Conservation (phyloP, 2,329 filamentous ascomycete species). For the Cryphonectria nitschkei region DNA sequence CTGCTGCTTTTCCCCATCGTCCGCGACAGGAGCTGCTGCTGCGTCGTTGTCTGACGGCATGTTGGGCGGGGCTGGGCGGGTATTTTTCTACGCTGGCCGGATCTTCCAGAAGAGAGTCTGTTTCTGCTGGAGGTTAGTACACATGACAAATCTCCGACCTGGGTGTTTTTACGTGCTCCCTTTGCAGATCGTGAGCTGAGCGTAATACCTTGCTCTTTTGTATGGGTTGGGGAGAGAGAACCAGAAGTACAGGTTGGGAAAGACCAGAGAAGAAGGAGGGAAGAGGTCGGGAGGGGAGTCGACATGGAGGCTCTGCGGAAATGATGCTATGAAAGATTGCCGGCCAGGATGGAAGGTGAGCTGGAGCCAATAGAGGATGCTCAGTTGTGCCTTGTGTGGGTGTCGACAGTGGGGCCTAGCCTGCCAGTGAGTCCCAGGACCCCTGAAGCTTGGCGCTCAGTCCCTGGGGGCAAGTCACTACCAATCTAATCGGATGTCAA, state of each 20-base stretch:
- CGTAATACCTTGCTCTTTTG: conserved; percentile 28
- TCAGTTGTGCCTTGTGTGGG: not conserved
- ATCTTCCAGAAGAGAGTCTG: not conserved
- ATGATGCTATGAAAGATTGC: not conserved
- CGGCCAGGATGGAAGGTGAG: not conserved
- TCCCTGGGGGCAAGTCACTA: not conserved
- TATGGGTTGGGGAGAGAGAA: conserved; percentile 14
- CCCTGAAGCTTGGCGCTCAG: not conserved
- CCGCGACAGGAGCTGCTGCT: conserved; percentile 12
- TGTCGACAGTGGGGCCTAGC: not conserved
- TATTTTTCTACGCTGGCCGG: not conserved
- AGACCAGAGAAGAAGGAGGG: conserved; percentile 22
- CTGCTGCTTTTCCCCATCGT: conserved; percentile 20
- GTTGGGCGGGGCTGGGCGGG: not conserved
- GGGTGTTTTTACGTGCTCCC: conserved; percentile 26
- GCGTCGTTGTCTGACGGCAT: conserved; percentile 28
- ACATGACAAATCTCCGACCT: conserved; percentile 21
- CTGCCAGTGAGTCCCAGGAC: not conserved
- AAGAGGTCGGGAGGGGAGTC: not conserved
- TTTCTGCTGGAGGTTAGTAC: conserved; percentile 26
- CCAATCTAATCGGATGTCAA: not conserved
- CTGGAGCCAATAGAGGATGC: conserved; percentile 3
- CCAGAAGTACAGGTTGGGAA: conserved; percentile 23
- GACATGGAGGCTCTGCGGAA: conserved; percentile 11
- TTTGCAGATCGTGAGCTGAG: conserved; percentile 12